These are phyloP conservation scores for Saccharomycopsis sp. DNA, from an alignment of 805 yeast species.

Conservation along the genomic window DNA sequence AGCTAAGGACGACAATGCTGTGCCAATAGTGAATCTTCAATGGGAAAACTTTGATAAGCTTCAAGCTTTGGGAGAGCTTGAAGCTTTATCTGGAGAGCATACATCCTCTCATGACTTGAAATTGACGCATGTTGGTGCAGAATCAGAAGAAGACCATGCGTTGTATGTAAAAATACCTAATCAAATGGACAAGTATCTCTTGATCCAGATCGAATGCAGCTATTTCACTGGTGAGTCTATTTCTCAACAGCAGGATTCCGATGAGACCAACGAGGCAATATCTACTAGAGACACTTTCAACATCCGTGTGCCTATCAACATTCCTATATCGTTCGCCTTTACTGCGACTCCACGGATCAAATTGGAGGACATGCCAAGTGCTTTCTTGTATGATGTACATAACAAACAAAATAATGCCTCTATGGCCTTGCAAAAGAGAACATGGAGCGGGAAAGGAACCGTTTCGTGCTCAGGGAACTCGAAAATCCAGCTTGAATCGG, in stretches of 20 bases:
- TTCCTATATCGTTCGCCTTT: constrained; percentile 28
- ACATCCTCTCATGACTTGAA: constrained; percentile 9
- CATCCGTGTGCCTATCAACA: constrained; percentile 26
- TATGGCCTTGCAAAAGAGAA: constrained; percentile 29
- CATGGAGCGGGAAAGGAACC: constrained; percentile 31
- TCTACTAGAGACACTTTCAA: constrained; percentile 22
- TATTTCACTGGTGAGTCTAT: constrained; percentile 21
- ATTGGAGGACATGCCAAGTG: constrained; percentile 27
- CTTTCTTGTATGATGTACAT: constrained; percentile 21
- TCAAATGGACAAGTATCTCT: constrained; percentile 11
- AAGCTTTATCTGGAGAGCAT: neutral
- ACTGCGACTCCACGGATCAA: constrained; percentile 29
- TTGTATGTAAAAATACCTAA: constrained; percentile 18
- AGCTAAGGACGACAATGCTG: neutral
- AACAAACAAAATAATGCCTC: constrained; percentile 18
- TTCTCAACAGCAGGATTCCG: constrained; percentile 17
- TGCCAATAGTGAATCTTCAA: constrained; percentile 3
- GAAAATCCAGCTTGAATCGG: neutral
- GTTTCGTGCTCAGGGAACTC: constrained; percentile 19
- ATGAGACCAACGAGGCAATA: constrained; percentile 7
- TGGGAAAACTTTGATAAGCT: constrained; percentile 14
- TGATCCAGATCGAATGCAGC: constrained; percentile 20
- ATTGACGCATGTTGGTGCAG: constrained; percentile 6
- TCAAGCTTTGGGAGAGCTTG: neutral
- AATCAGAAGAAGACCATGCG: constrained; percentile 8